Conservation (phyloP, 352 stramenopile genomes). For the Pythium diclinum region DNA sequence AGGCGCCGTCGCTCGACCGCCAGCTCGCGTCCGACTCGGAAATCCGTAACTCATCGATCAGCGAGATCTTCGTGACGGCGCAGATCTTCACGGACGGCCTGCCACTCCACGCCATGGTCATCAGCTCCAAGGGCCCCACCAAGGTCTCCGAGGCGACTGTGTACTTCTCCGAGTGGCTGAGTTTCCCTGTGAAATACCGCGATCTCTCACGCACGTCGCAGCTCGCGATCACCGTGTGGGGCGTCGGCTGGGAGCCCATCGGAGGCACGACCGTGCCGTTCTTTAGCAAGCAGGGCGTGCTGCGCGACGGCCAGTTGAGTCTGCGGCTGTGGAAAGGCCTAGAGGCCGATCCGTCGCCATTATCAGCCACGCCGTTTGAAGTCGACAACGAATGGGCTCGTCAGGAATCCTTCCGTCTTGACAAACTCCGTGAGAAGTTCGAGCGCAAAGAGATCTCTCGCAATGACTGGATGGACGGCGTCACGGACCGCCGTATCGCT, state of each 20-base stretch:
- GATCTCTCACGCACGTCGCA: slow-evolving; percentile 85
- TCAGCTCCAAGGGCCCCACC: slow-evolving; percentile 80
- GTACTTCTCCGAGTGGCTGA: slow-evolving; percentile 89
- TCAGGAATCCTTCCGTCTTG: slow-evolving; percentile 77
- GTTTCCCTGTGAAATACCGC: slow-evolving; percentile 80
- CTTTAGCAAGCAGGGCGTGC: slow-evolving; percentile 83
- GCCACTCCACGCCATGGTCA: slow-evolving; percentile 77
- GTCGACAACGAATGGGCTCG: slow-evolving; percentile 68
- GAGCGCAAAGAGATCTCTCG: slow-evolving; percentile 82
- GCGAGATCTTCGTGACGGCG: slow-evolving; percentile 87
- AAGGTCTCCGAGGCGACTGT: slow-evolving; percentile 87
- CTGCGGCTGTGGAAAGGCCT: slow-evolving; percentile 74
- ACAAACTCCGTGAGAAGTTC: slow-evolving; percentile 88
- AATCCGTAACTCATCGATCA: slow-evolving; percentile 77
- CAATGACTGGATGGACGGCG: slow-evolving; percentile 91
- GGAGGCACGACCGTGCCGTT: slow-evolving; percentile 84
- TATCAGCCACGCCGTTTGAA: slow-evolving; percentile 64
- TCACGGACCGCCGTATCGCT: slow-evolving; percentile 82
- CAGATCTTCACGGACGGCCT: slow-evolving; percentile 85
- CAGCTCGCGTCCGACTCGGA: slow-evolving; percentile 58
- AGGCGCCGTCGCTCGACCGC: slow-evolving; percentile 48
- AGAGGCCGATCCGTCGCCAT: slow-evolving; percentile 66
- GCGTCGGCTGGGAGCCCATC: slow-evolving; percentile 75
- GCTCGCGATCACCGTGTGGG: slow-evolving; percentile 84
- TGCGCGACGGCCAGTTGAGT: slow-evolving; percentile 87